Evolutionary conservation across 2,329 filamentous ascomycete genomes (phyloP), one percentile per base, ranked within the genome.

Genomic region (Aspergillus awamori): DNA sequence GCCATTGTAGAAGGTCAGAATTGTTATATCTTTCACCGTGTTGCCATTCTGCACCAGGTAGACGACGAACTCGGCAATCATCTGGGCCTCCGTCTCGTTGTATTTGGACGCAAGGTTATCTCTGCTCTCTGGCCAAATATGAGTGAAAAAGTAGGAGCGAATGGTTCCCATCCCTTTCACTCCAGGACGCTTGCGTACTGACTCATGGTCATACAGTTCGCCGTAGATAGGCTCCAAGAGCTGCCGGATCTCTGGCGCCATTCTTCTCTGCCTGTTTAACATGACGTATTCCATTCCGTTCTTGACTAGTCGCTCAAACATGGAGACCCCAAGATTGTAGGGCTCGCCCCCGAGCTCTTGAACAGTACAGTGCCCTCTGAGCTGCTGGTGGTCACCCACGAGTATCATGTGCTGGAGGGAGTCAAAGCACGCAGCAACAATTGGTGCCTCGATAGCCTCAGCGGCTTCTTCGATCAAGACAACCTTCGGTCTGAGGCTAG

Each of bases 1-100:
- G 0, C 91, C 93, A 47, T 91, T 92, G 80, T 97, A 97, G 71
- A 95, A 97, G 0, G 92, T 94, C 53, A 97, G 76, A 3, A 97
- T 80, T 0, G 92, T 96, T 59, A 97, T 93, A 5, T 88, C 81
- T 0, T 77, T 72, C 0, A 84, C 72, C 0, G 78, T 67, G 1
- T 89, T 77, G 0, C 88, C 88, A 63, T 93, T 94, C 61, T 86
- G 78, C 1, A 89, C 73, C 0, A 97, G 84, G 69, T 97, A 90
- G 26, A 85, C 79, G 65, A 88, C 88, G 65, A 96, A 90, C 0
- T 82, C 83, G 0, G 87, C 84, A 30, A 97, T 81, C 88, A 97
- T 94, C 1, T 85, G 79, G 0, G 91, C 91, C 71, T 97, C 93
- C 2, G 82, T 76, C 0, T 79, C 73, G 69, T 97, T 97, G 70